Evolutionary conservation across 2,329 filamentous ascomycete genomes (phyloP).

Genomic region (Phialophora macrospora): DNA sequence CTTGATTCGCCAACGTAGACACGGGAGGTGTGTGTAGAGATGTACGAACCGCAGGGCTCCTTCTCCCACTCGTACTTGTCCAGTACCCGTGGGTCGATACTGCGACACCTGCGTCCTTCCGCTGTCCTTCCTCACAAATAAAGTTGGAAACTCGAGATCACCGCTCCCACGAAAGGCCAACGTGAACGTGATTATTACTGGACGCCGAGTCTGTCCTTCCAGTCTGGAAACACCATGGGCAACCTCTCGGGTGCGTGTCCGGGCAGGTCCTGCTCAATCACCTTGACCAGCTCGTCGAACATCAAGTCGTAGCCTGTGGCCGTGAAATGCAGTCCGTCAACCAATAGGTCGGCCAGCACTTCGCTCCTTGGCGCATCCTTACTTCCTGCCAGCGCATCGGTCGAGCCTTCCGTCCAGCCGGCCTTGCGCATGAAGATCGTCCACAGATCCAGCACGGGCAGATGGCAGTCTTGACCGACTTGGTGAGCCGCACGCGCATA

Average conservation of each 20-base stretch:
- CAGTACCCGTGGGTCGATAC: background rate
- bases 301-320: constrained; percentile 62
- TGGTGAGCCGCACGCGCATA: constrained; percentile 71
- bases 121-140: background rate
- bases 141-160: background rate
- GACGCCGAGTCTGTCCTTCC: constrained; percentile 43
- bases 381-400: constrained; percentile 60
- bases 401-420: constrained; percentile 55
- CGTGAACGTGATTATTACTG: background rate
- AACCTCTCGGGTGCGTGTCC: constrained; percentile 60
- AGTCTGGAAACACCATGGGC: constrained; percentile 59
- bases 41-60: background rate
- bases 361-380: constrained; percentile 63
- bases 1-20: too few relatives aligned
- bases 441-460: constrained; percentile 80
- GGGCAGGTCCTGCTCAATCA: constrained; percentile 59
- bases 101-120: background rate
- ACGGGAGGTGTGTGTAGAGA: background rate
- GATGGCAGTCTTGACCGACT: constrained; percentile 59
- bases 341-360: constrained; percentile 34
- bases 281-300: constrained; percentile 58
- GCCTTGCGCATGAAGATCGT: constrained; percentile 72
- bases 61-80: background rate
- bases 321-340: constrained; percentile 62
- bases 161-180: background rate